Evolutionary conservation across 208 protist species (phyloP).

Genomic region (Trichomonas gallinae): DNA sequence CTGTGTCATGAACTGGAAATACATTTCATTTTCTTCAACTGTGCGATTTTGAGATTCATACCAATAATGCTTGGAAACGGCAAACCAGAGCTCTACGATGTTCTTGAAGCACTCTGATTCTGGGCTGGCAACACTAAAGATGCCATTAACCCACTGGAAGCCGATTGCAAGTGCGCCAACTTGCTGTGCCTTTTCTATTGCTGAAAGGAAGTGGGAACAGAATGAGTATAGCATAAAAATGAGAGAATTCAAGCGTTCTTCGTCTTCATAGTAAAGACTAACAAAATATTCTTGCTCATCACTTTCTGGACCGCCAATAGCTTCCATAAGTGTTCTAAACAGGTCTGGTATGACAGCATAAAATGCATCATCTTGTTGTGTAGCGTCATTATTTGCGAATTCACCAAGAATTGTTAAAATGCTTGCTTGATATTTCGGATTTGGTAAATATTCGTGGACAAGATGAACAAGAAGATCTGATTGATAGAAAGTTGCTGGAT

Average conservation of each 20-base stretch:
- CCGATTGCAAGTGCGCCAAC: background rate
- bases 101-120: background rate
- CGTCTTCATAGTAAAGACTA: background rate
- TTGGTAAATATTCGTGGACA: background rate
- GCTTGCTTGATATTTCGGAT: background rate
- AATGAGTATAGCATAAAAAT: background rate
- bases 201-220: background rate
- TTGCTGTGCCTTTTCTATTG: background rate
- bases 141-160: background rate
- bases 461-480: background rate
- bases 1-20: background rate
- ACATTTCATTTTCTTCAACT: background rate
- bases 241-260: background rate
- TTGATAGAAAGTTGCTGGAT: background rate
- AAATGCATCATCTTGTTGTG: background rate
- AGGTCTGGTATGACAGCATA: background rate
- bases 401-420: conserved; percentile 8
- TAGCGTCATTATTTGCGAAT: background rate
- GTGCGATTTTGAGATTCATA: background rate
- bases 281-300: background rate
- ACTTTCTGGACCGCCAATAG: background rate
- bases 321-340: background rate
- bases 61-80: background rate
- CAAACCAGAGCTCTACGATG: background rate
- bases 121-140: background rate